Percentiles rank a stretch among this genome's conserved stretches.
Conservation (phyloP, 2,329 filamentous ascomycete genomes). For the Phyllosticta paracitricarpa region DNA sequence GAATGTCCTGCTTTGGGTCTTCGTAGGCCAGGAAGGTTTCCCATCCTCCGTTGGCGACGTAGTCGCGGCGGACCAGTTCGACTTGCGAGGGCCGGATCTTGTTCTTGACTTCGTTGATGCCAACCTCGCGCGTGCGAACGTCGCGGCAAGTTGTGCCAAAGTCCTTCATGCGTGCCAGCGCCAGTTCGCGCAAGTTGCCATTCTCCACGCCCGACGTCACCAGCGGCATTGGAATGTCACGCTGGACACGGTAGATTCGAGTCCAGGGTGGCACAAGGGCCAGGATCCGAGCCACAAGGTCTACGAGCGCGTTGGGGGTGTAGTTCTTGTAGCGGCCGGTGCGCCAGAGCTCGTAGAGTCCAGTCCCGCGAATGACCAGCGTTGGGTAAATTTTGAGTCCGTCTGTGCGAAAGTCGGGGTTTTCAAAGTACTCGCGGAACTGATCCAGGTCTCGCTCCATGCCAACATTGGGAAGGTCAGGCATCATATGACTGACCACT, state of each 20-base stretch:
- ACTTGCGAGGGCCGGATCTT: constrained; percentile 96
- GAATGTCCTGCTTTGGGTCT: constrained; percentile 95
- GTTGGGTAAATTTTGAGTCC: constrained; percentile 98
- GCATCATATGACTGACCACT: constrained; percentile 99
- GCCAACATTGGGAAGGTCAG: constrained; percentile 91
- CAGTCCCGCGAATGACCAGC: constrained; percentile 90
- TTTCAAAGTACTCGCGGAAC: constrained; percentile 96
- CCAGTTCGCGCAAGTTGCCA: constrained; percentile 86
- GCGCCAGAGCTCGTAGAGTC: constrained; percentile 93
- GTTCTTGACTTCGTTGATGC: constrained; percentile 98
- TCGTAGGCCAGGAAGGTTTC: constrained; percentile 98
- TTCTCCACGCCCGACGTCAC: constrained; percentile 99
- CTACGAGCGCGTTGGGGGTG: constrained; percentile 91
- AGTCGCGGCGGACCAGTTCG: constrained; percentile 88
- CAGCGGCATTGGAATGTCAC: constrained; percentile 98
- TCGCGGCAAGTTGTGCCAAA: constrained; percentile 96
- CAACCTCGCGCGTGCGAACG: constrained; percentile 90
- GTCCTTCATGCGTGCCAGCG: constrained; percentile 96
- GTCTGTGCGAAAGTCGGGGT: constrained; percentile 89
- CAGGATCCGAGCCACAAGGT: constrained; percentile 91
- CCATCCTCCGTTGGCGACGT: constrained; percentile 92
- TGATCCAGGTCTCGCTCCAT: constrained; percentile 97
- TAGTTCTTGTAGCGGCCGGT: constrained; percentile 98
- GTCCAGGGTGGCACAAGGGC: constrained; percentile 96
- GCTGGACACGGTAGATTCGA: constrained; percentile 93